Conservation (phyloP, 2,329 filamentous ascomycete genomes). For the Venturia oleaginea region DNA sequence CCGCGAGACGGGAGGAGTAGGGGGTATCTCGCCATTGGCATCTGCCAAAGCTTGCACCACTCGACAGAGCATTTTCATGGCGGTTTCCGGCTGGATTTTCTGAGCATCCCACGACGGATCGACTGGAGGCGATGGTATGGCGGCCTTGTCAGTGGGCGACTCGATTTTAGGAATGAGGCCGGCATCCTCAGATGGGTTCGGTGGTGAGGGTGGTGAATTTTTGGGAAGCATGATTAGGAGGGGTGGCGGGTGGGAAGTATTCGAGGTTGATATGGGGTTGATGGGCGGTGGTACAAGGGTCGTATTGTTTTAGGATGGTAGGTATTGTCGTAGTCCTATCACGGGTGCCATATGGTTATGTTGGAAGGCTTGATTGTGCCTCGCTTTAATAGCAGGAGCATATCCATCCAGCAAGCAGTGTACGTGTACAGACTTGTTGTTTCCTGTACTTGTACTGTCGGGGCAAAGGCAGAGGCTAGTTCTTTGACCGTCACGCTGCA, state of each 20-base stretch:
- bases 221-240: not conserved
- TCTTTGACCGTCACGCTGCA: too few relatives aligned
- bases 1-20: conserved; percentile 56
- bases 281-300: not conserved
- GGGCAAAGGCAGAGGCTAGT: too few relatives aligned
- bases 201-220: conserved; percentile 10
- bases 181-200: conserved; percentile 15
- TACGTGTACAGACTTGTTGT: not conserved
- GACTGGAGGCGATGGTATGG: conserved; percentile 28
- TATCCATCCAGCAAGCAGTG: not conserved
- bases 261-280: not conserved
- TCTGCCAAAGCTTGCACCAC: conserved; percentile 51
- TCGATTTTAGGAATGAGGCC: conserved; percentile 13
- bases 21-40: conserved; percentile 68
- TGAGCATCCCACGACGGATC: conserved; percentile 56
- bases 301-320: not conserved
- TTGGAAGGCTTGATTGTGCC: not conserved
- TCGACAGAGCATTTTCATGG: conserved; percentile 69
- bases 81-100: conserved; percentile 60
- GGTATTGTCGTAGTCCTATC: not conserved
- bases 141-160: conserved; percentile 8
- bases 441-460: too few relatives aligned
- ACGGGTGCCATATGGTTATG: not conserved
- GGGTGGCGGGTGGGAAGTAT: not conserved
- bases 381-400: not conserved